phyloP scores from a whole-genome alignment of 306 rosid genomes.

The Cucumis melo region DNA sequence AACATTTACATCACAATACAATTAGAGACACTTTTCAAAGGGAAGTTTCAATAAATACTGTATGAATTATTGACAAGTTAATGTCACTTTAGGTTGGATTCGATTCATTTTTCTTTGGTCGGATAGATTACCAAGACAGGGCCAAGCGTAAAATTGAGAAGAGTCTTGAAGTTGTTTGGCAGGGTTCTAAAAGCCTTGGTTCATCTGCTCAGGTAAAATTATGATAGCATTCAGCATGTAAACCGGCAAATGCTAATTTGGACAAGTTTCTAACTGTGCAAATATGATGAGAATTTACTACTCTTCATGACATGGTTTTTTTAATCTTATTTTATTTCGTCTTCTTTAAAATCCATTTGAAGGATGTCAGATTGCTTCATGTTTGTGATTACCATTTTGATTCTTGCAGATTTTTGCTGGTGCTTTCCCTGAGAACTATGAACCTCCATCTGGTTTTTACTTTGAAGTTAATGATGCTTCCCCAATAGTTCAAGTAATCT shows the following conservation, averaged over 20 bases:
- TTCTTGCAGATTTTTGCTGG: slow-evolving; percentile 35
- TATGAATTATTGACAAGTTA: background rate
- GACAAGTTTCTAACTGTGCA: background rate
- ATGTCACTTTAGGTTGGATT: slow-evolving; percentile 31
- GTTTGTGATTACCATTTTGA: background rate
- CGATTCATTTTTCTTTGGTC: slow-evolving; percentile 34
- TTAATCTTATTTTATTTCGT: background rate
- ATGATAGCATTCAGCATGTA: background rate
- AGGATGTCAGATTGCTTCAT: background rate
- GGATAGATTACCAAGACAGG: slow-evolving; percentile 46
- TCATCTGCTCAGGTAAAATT: slow-evolving; percentile 30
- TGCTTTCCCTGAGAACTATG: slow-evolving; percentile 40
- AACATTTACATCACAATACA: background rate
- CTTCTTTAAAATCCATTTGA: background rate
- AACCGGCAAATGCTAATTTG: background rate
- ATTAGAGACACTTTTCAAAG: background rate
- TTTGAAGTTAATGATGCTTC: slow-evolving; percentile 43
- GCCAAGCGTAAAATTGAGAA: slow-evolving; percentile 35
- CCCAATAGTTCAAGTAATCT: slow-evolving; percentile 37
- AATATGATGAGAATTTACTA: background rate
- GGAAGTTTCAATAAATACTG: background rate
- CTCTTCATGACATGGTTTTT: background rate
- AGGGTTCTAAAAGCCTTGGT: slow-evolving; percentile 37
- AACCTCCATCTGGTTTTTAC: slow-evolving; percentile 47
- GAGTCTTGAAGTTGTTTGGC: slow-evolving; percentile 42